Evolutionary conservation across 2,329 filamentous ascomycete species (phyloP), one percentile per base, ranked within the genome.

Genomic region (Colletotrichum paranaense): DNA sequence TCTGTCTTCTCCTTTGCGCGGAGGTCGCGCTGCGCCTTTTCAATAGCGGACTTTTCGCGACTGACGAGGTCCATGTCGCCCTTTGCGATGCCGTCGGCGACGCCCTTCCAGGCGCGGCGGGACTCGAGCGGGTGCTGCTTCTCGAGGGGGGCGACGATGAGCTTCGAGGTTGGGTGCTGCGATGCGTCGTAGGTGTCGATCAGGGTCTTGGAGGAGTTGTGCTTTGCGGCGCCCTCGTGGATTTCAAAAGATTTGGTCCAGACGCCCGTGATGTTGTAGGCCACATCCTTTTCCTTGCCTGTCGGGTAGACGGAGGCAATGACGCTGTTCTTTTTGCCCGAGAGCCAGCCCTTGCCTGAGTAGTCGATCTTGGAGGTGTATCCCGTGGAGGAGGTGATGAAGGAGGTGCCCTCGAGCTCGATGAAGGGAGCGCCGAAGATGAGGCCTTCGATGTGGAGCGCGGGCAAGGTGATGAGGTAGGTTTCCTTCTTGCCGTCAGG

Each of bases 281-380:
- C 86, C 74, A 91, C 88, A 65, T 94, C 92, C 83, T 93, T 93
- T 83, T 92, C 94, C 83, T 87, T 86, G 85, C 91, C 84, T 82
- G 94, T 91, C 19, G 86, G 88, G 84, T 93, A 95, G 70, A 98
- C 82, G 28, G 87, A 88, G 16, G 95, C 96, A 14, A 87, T 91
- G 81, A 98, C 95, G 69, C 89, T 93, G 86, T 98, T 98, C 87
- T 98, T 98, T 88, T 97, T 97, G 76, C 96, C 97, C 58, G 93
- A 95, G 11, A 99, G 84, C 96, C 96, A 99, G 71, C 96, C 96
- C 81, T 95, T 96, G 79, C 96, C 95, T 74, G 91, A 93, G 86
- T 98, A 99, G 81, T 98, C 95, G 79, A 98, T 94, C 85, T 95
- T 95, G 76, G 94, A 90, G 5, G 95, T 93, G 85, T 93, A 98